Percentiles rank a stretch among this genome's conserved stretches.
Evolutionary conservation across 495 filamentous ascomycete species (phyloP).

Genomic region (Aspergillus homomorphus): DNA sequence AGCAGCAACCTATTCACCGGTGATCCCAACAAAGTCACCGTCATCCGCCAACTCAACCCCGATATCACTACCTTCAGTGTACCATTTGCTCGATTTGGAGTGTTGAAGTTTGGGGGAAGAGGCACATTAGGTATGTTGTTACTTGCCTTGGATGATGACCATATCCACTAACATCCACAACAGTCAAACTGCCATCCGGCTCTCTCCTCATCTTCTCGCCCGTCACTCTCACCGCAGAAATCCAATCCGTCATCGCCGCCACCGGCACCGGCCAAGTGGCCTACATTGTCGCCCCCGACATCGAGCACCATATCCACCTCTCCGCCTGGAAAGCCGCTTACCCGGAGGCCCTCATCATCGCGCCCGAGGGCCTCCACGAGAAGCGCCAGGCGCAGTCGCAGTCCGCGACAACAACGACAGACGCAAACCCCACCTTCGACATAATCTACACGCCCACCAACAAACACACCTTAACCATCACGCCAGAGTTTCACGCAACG

Average conservation of each 20-base stretch:
- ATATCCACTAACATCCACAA: neutral
- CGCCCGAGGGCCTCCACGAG: constrained; percentile 77
- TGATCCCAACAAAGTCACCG: neutral
- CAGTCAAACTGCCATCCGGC: neutral
- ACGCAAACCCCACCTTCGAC: constrained; percentile 46
- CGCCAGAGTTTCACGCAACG: constrained; percentile 73
- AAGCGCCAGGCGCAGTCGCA: constrained; percentile 63
- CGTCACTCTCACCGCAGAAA: constrained; percentile 71
- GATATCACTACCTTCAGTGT: neutral
- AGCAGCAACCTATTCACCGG: neutral
- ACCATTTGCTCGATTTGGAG: neutral
- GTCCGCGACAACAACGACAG: constrained; percentile 52
- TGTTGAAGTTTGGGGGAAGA: neutral
- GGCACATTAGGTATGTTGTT: neutral
- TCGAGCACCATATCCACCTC: constrained; percentile 89
- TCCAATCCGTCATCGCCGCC: constrained; percentile 56
- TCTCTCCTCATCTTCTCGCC: constrained; percentile 67
- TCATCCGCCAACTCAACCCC: neutral
- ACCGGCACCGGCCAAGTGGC: constrained; percentile 61
- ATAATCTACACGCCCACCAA: constrained; percentile 57
- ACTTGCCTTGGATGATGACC: neutral
- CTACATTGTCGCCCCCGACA: constrained; percentile 81
- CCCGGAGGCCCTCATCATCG: constrained; percentile 72
- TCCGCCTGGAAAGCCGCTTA: constrained; percentile 76
- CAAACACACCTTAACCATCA: constrained; percentile 45